Conservation (phyloP, 2,329 filamentous ascomycete genomes). For the Hymenoscyphus infarciens region DNA sequence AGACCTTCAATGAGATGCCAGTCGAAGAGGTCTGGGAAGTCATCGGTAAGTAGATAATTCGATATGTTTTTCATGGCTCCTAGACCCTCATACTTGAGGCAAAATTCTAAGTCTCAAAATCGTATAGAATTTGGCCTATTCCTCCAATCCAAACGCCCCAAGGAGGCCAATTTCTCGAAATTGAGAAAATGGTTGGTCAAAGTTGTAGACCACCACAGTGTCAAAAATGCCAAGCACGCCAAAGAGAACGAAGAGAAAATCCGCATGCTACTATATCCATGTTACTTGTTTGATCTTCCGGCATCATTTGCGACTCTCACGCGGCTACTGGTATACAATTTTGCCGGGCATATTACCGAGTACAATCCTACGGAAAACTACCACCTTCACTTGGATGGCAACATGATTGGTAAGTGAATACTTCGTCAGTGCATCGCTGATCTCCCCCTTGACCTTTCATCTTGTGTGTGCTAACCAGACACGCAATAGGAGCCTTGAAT, state of each 20-base stretch:
- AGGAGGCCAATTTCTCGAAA: background rate
- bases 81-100: too few relatives aligned
- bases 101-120: background rate
- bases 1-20: background rate
- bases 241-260: background rate
- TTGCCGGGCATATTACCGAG: background rate
- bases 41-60: background rate
- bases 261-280: background rate
- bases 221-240: background rate
- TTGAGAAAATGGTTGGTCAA: background rate
- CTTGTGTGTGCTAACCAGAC: background rate
- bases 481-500: background rate
- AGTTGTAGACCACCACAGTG: background rate
- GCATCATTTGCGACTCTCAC: background rate
- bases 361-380: background rate
- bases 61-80: background rate
- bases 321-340: background rate
- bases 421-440: background rate
- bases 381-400: background rate
- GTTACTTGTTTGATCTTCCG: background rate
- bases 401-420: background rate
- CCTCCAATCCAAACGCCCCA: background rate
- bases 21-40: background rate
- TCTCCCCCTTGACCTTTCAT: background rate
- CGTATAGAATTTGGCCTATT: background rate